These are phyloP conservation scores for Colletotrichum falcatum DNA, from an alignment of 2,329 filamentous ascomycete genomes.

Conservation along the genomic window DNA sequence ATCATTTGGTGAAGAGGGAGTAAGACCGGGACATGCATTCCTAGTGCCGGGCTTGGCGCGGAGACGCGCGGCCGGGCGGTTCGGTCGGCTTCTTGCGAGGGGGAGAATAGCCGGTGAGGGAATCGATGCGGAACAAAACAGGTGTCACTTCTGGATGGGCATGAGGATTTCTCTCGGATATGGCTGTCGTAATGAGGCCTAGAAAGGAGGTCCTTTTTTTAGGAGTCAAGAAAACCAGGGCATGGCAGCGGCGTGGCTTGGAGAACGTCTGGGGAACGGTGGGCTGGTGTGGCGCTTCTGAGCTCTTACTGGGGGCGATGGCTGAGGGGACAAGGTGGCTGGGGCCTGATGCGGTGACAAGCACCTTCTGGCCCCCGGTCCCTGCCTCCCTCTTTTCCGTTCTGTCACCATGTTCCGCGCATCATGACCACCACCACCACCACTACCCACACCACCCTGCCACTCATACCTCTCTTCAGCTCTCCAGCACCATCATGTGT, in stretches of 20 bases:
- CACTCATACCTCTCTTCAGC: neutral
- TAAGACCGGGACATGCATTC: constrained; percentile 3
- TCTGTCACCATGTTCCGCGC: neutral
- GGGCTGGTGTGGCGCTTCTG: constrained; percentile 14
- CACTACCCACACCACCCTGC: neutral
- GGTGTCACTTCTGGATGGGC: no score
- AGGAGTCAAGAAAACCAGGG: neutral
- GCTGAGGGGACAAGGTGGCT: constrained; percentile 4
- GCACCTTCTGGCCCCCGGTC: no score
- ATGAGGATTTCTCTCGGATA: no score
- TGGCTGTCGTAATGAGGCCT: neutral
- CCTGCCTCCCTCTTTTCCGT: constrained; percentile 32
- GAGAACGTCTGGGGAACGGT: neutral
- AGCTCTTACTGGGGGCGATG: no score
- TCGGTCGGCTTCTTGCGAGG: neutral
- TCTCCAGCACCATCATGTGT: neutral
- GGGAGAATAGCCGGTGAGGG: no score
- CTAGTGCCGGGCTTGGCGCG: constrained; percentile 12
- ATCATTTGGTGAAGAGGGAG: neutral
- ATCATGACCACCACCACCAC: neutral
- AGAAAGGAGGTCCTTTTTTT: neutral
- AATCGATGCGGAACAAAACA: no score
- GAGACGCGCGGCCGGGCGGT: neutral
- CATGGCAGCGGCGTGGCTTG: neutral
- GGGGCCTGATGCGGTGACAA: no score